Percentiles rank a stretch among this genome's conserved stretches.
Evolutionary conservation across 2,329 filamentous ascomycete genomes (phyloP).

Genomic region (Magnaporthales sp.): DNA sequence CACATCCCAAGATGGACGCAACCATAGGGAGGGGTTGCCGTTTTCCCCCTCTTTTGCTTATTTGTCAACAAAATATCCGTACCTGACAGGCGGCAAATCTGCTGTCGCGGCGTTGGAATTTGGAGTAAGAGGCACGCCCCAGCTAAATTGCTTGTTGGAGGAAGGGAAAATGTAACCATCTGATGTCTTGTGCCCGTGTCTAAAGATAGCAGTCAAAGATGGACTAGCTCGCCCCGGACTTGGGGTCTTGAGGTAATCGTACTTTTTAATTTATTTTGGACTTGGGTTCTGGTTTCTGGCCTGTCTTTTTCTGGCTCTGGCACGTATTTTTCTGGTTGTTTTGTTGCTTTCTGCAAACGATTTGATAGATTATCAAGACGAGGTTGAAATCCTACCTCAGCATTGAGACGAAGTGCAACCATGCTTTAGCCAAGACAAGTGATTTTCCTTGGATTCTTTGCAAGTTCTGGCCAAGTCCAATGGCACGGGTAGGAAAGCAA

Average conservation of each 20-base stretch:
- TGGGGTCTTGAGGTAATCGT: no score
- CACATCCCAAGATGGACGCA: neutral
- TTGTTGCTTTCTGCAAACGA: no score
- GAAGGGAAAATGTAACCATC: neutral
- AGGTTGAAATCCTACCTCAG: no score
- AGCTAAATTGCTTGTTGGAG: neutral
- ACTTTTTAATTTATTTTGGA: no score
- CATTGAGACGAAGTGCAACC: no score
- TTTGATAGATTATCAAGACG: no score
- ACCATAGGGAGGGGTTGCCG: neutral
- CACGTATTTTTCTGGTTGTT: no score
- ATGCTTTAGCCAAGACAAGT: no score
- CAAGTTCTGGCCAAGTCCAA: neutral
- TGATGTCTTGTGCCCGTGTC: neutral
- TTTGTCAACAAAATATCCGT: neutral
- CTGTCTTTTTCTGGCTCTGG: no score
- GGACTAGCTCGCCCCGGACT: no score
- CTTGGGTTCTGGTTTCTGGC: no score
- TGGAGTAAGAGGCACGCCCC: neutral
- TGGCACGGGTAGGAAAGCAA: no score
- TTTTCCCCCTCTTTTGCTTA: neutral
- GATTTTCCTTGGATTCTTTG: neutral
- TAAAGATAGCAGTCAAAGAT: neutral
- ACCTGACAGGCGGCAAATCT: neutral
- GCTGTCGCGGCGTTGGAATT: neutral